phyloP scores from a whole-genome alignment of 495 filamentous ascomycete species.

The Penicillium canariense region DNA sequence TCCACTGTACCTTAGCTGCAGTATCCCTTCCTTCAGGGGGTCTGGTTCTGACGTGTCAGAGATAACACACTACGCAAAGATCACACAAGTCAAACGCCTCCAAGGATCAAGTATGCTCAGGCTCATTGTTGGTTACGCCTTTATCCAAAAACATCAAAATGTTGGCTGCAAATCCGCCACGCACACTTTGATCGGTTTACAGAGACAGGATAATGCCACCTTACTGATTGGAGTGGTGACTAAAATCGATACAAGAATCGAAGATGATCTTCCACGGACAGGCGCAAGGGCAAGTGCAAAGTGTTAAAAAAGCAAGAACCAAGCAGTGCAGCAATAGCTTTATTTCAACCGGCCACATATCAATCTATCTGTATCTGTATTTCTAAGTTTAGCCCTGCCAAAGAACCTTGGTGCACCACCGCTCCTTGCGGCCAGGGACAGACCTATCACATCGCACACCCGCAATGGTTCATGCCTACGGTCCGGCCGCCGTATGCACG shows the following conservation, averaged over 20 bases:
- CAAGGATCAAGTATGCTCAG: too few relatives aligned
- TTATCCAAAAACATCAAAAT: too few relatives aligned
- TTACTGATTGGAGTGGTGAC: too few relatives aligned
- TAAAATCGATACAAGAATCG: too few relatives aligned
- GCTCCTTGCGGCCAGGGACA: neutral
- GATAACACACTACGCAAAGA: neutral
- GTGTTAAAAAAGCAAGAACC: neutral
- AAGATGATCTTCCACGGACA: too few relatives aligned
- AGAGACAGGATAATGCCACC: too few relatives aligned
- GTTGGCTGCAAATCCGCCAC: too few relatives aligned
- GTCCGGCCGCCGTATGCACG: conserved; percentile 5
- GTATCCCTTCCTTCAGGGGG: neutral
- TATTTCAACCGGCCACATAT: neutral
- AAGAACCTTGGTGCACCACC: conserved; percentile 10
- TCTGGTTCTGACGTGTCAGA: neutral
- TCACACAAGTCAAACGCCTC: too few relatives aligned
- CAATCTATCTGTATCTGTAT: too few relatives aligned
- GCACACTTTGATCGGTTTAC: neutral
- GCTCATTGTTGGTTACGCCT: too few relatives aligned
- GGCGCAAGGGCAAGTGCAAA: too few relatives aligned
- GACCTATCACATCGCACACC: neutral
- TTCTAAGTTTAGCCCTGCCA: neutral
- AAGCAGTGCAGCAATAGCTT: neutral
- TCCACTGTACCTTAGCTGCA: neutral
- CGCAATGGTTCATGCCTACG: neutral